Conservation (phyloP, 257 asterid species). For the Apocynum venetum region DNA sequence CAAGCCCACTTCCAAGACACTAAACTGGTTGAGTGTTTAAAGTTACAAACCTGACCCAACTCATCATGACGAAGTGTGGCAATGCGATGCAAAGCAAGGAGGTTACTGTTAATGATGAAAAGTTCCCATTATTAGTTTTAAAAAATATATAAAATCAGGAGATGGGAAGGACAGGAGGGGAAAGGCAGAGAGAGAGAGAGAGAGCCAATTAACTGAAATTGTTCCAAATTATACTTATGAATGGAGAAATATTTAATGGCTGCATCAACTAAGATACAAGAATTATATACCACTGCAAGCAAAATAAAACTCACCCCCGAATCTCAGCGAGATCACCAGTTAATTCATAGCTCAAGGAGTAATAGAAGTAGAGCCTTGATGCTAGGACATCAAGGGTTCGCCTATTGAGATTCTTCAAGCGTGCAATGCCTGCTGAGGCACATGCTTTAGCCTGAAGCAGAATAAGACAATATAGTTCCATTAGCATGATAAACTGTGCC, state of each 20-base stretch:
- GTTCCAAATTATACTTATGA: not conserved
- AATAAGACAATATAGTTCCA: not conserved
- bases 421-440: slow-evolving; percentile 84
- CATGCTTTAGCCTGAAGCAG: slow-evolving; percentile 78
- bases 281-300: not conserved
- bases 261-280: not conserved
- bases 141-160: too few relatives aligned
- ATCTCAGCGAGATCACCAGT: slow-evolving; percentile 87
- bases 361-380: slow-evolving; percentile 79
- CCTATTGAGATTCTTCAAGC: slow-evolving; percentile 66
- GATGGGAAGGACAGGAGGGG: too few relatives aligned
- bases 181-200: not conserved
- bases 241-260: not conserved
- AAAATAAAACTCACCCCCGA: slow-evolving; percentile 55
- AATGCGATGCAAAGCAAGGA: slow-evolving; percentile 84
- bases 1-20: slow-evolving; percentile 3
- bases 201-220: not conserved
- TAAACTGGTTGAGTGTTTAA: slow-evolving; percentile 1
- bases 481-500: not conserved
- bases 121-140: slow-evolving; percentile 11
- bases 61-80: slow-evolving; percentile 92
- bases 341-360: slow-evolving; percentile 81
- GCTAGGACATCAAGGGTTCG: slow-evolving; percentile 82
- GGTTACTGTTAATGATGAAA: slow-evolving; percentile 45
- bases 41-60: slow-evolving; percentile 81